Base-by-base conservation (phyloP, 352 stramenopile genomes). In the Globisporangium sylvaticum region DNA sequence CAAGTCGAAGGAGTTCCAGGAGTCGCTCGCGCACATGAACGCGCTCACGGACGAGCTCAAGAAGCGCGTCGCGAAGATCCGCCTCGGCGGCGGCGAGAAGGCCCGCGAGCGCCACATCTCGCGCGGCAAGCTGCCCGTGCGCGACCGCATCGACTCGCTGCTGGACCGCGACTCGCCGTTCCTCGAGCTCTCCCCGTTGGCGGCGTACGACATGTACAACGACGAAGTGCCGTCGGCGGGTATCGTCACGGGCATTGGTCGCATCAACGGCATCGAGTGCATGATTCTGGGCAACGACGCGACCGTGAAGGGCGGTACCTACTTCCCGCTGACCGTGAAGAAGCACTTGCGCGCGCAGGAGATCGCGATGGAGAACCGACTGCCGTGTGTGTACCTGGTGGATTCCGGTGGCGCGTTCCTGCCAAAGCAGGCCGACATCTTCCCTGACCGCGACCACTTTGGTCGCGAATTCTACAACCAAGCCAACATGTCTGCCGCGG, bases 391-490 rank as follows among this genome's bases (percentile, higher is more conserved):
- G 39, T 99, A 99, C 76, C 75, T 99, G 59, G 96, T 99, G 7
- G 94, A 98, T 75, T 97, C 83, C 4, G 83, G 97, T 34, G 97
- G 97, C 31, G 97, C 97, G 6, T 99, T 97, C 75, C 72, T 99
- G 56, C 97, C 97, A 1, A 85, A 90, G 69, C 97, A 99, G 71
- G 94, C 80, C 37, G 95, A 99, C 31, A 98, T 99, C 18, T 99
- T 99, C 79, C 97, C 97, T 0, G 97, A 99, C 69, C 87, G 85
- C 53, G 90, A 98, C 66, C 90, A 98, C 68, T 99, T 99, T 84
- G 97, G 97, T 50, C 80, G 97, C 9, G 98, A 99, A 68, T 99
- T 99, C 74, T 99, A 97, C 77, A 99, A 99, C 83, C 97, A 99
- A 77, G 96, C 96, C 7, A 97, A 83, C 67, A 99, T 99, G 95